Evolutionary conservation across 768 basidiomycete species (phyloP), one percentile per base, ranked within the genome.

Genomic region (Pleurotus tuber-regium): DNA sequence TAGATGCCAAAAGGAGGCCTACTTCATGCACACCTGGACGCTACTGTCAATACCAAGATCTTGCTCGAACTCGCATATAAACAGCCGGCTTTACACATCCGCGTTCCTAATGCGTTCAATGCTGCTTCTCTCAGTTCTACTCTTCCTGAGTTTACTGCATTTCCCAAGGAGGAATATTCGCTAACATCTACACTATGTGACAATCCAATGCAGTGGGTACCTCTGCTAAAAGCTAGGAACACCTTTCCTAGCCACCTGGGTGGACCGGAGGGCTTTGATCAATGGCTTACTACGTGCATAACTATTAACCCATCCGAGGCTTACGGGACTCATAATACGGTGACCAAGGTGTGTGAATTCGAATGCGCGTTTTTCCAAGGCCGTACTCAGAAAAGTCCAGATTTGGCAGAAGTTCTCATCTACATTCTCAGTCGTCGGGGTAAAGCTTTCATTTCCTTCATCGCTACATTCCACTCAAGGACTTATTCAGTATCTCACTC

Each of bases 1-100:
- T 52, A 87, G 85, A 88, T 91, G 86, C 89, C 89, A 2, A 91
- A 90, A 66, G 89, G 89, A 33, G 86, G 77, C 1, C 71, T 91
- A 3, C 70, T 92, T 11, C 88, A 91, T 57, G 80, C 74, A 0
- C 89, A 91, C 61, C 70, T 91, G n/a, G 87, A 87, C 59, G 83
- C 86, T 16, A 86, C 81, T 0, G 84, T 87, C 19, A 79, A 85
- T 47, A 74, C 72, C 1, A 60, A 68, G 16, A 68, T 72, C 19
- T 69, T 89, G 4, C 68, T 86, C 11, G 61, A 71, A 14, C 67
- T 83, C 9, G 86, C 84, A 1, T 63, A 84, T 21, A 64, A 78
- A 46, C 70, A 89, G 26, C 73, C 79, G 2, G 73, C 75, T 6
- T 69, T 90, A n/a, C 82, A 89, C 65, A 73, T 90, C 44, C 72